Conservation (phyloP, 257 asterid genomes). For the Cordia subcordata region DNA sequence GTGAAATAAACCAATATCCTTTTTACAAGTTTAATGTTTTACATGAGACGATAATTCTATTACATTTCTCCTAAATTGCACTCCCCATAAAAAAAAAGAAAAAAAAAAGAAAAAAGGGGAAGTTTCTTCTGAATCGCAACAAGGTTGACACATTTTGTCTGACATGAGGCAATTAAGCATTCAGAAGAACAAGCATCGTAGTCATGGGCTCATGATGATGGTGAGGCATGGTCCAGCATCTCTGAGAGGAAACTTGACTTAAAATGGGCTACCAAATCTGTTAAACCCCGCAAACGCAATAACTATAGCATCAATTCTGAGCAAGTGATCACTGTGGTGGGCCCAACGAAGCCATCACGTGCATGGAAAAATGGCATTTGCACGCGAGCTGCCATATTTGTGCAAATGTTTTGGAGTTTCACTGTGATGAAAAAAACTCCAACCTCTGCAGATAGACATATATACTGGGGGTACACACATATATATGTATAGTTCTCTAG, state of each 20-base stretch:
- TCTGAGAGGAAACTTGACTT: background rate
- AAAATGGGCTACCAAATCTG: slow-evolving; percentile 1
- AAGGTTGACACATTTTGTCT: too few relatives aligned
- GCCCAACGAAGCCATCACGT: background rate
- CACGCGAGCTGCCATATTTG: slow-evolving; percentile 40
- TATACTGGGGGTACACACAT: background rate
- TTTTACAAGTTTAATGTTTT: too few relatives aligned
- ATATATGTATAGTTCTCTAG: background rate
- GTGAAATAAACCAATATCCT: too few relatives aligned
- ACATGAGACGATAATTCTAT: too few relatives aligned
- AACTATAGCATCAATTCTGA: background rate
- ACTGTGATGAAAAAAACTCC: slow-evolving; percentile 22
- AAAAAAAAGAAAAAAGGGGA: too few relatives aligned
- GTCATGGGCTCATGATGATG: background rate
- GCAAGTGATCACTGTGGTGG: background rate
- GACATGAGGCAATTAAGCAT: background rate
- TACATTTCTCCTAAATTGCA: too few relatives aligned
- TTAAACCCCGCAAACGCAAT: background rate
- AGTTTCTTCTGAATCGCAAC: too few relatives aligned
- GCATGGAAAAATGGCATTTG: slow-evolving; percentile 12
- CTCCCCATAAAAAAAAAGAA: too few relatives aligned
- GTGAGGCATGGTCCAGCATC: background rate
- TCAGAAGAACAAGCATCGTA: background rate
- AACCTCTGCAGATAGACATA: slow-evolving; percentile 24
- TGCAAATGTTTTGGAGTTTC: slow-evolving; percentile 34